Evolutionary conservation across 805 yeast genomes (phyloP), one percentile per base, ranked within the genome.

Genomic region (Ogataea ramenticola): DNA sequence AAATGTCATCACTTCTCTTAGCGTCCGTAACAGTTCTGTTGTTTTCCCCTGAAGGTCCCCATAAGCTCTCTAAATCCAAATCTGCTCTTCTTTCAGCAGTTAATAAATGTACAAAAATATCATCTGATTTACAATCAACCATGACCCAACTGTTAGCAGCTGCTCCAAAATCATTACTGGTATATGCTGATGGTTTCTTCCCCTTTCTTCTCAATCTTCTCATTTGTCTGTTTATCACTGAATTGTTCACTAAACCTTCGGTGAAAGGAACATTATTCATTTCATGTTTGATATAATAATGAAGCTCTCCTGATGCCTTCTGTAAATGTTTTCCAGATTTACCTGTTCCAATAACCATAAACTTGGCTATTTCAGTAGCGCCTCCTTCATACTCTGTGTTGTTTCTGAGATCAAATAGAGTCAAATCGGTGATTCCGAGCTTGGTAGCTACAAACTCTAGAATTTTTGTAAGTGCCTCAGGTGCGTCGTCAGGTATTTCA

Each of bases 101-200:
- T 54, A 90, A 63, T 16, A 90, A 62, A 61, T 90, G 96, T 29
- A 90, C 72, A 43, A 70, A 75, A 3, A 88, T 74, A 33, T 78
- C 77, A 47, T 81, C 83, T 2, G 75, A 62, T 24, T 71, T 68
- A 40, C 87, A 74, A 53, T 87, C 88, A 40, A 89, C 68, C 75
- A 86, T 78, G 20, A 86, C 79, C 98, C 98, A 90, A 22, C 86
- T 75, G 52, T 87, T 88, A 4, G 80, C 70, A 6, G 68, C 51
- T 12, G 66, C 64, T 15, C 86, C 84, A 53, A 75, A 80, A 44
- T 74, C 79, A 46, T 74, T 74, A 50, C 77, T 77, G 1, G 80
- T 71, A 42, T 72, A 67, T 15, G 74, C 73, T 15, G 69, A 70
- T n/a, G 71, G 66, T 53, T 77, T 77, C 43, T 77, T 67, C 33